Base-by-base conservation (phyloP, 2,329 filamentous ascomycete genomes). In the Fusarium scirpi region DNA sequence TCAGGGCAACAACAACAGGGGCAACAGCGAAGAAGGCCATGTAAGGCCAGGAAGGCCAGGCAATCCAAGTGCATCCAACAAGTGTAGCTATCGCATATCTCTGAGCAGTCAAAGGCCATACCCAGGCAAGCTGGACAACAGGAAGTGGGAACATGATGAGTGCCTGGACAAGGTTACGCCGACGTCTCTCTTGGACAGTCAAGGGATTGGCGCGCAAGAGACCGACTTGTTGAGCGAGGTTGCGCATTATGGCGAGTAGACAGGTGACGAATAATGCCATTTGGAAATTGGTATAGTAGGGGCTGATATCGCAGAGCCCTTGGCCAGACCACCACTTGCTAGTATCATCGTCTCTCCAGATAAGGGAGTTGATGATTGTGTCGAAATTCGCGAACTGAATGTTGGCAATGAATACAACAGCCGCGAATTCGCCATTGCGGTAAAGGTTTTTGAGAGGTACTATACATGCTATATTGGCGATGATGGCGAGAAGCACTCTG, bases 81-180 rank as follows among this genome's bases (percentile, higher is more conserved):
- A 88, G 75, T 0, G 86, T 83, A 29, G 80, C 82, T 34, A 90
- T 74, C 27, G 80, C 78, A 71, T 86, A 89, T 24, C 87, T 80
- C 58, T 85, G 81, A 3, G 78, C 73, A 6, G 84, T 79, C 16
- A 85, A 77, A 20, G 86, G 84, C 74, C 82, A 86, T 1, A 83
- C 84, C 74, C 85, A 82, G 11, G 79, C 73, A 9, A 85, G 59
- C 77, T 89, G 85, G 38, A 88, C 30, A 16, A 86, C 11, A 0
- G 87, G 86, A 6, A 86, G 61, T 2, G 85, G 82, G 56, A 89
- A 87, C 65, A 90, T 86, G 78, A 89, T 82, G 65, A 86, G 78
- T 6, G 83, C 82, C 69, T 89, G 86, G 8, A 83, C 61, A 11
- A 85, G 60, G 55, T 81, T 82, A 24, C 82, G 80, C 2, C 79